A percentile compares a stretch with the other conserved stretches of the same genome.
These are phyloP conservation scores for Chlorella ohadii DNA, from an alignment of 139 green algal species.

Conservation along the genomic window DNA sequence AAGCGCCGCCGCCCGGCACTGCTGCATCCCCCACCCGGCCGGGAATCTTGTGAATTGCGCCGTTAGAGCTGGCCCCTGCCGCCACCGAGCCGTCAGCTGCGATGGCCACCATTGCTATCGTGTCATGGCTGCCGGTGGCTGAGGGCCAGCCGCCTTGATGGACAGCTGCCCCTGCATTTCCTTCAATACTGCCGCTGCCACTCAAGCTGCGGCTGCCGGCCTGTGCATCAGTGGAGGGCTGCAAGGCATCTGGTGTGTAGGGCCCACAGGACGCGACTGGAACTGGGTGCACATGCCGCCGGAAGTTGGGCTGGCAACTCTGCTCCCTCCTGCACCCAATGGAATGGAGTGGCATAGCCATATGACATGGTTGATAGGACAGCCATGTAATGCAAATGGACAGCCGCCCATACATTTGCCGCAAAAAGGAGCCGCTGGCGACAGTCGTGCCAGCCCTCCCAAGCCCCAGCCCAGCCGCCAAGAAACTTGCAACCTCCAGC, in stretches of 20 bases:
- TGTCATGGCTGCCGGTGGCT: conserved; percentile 64
- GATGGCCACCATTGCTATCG: conserved; percentile 68
- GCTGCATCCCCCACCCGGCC: conserved; percentile 72
- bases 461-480: no score
- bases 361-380: no score
- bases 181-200: not conserved
- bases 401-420: no score
- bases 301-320: conserved; percentile 82
- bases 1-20: conserved; percentile 71
- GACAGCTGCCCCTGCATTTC: not conserved
- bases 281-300: conserved; percentile 61
- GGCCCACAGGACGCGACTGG: conserved; percentile 60
- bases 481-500: no score
- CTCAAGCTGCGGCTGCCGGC: conserved; percentile 4
- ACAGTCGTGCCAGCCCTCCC: no score
- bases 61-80: conserved; percentile 65
- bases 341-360: no score
- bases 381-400: no score
- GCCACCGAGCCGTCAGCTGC: not conserved
- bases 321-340: not conserved
- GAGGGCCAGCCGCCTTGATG: not conserved
- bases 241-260: conserved; percentile 45
- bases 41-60: conserved; percentile 65
- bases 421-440: no score
- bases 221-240: not conserved